Conservation (phyloP, 2,329 filamentous ascomycete species). For the Aspergillaceae sp. region DNA sequence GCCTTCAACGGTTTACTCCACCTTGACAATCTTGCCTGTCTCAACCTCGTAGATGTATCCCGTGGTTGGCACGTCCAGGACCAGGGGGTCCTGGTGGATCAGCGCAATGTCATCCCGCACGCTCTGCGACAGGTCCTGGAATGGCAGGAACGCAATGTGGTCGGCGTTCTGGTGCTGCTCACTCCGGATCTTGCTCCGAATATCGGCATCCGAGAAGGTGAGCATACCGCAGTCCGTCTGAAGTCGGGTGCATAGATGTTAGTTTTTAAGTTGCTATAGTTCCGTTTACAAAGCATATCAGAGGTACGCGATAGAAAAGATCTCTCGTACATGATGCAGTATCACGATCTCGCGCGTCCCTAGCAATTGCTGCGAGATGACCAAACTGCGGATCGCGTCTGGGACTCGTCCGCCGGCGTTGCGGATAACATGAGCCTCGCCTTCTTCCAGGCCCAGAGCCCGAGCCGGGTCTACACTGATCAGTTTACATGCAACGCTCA, state of each 20-base stretch:
- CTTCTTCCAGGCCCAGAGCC: conserved; percentile 44
- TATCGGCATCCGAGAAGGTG: conserved; percentile 53
- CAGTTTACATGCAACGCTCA: not conserved
- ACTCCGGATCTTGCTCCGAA: conserved; percentile 52
- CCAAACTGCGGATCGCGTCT: conserved; percentile 63
- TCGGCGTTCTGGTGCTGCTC: conserved; percentile 40
- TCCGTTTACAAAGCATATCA: too few relatives aligned
- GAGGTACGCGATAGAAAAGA: not conserved
- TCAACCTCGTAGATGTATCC: conserved; percentile 75
- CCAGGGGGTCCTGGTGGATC: conserved; percentile 50
- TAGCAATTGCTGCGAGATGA: conserved; percentile 72
- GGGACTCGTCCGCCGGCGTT: conserved; percentile 60
- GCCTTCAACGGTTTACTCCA: too few relatives aligned
- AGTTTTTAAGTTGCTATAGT: too few relatives aligned
- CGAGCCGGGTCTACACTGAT: conserved; percentile 40
- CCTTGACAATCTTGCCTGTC: conserved; percentile 49
- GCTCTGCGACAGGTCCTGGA: conserved; percentile 54
- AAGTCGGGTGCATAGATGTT: not conserved
- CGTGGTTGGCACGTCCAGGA: conserved; percentile 55
- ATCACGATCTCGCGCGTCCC: conserved; percentile 67
- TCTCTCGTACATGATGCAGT: conserved; percentile 34
- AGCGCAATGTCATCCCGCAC: conserved; percentile 59
- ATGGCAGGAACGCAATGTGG: conserved; percentile 56
- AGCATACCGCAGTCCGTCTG: conserved; percentile 63
- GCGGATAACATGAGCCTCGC: conserved; percentile 42